These are phyloP conservation scores for Vishniacozyma victoriae DNA, from an alignment of 768 basidiomycete genomes.

Conservation along the genomic window DNA sequence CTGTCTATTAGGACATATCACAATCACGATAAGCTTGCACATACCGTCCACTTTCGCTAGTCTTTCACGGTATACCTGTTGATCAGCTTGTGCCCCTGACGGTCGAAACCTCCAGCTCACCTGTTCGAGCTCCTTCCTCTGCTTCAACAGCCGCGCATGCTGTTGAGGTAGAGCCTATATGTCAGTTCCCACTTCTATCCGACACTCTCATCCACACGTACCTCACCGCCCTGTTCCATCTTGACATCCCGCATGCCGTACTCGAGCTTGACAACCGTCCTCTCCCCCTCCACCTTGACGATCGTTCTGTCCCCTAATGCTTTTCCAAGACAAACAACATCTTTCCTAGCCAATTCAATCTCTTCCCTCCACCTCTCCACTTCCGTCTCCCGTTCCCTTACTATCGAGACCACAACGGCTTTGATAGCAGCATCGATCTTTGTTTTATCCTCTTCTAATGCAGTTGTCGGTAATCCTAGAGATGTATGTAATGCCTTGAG, in stretches of 20 bases:
- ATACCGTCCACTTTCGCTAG: conserved; percentile 30
- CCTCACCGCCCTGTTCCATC: too few relatives aligned
- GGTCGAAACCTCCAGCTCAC: conserved; percentile 8
- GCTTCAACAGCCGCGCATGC: conserved; percentile 61
- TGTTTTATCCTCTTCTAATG: conserved; percentile 73
- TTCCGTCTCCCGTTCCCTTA: conserved; percentile 64
- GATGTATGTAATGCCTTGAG: conserved; percentile 76
- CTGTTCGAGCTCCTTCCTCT: conserved; percentile 59
- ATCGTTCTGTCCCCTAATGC: conserved; percentile 63
- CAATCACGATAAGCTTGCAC: conserved; percentile 4
- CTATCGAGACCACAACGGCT: conserved; percentile 67
- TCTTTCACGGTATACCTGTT: conserved; percentile 28
- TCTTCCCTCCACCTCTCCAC: conserved; percentile 68
- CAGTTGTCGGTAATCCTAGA: conserved; percentile 71
- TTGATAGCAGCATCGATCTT: conserved; percentile 68
- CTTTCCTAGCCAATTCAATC: conserved; percentile 59
- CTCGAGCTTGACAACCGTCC: conserved; percentile 61
- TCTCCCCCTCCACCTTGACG: conserved; percentile 45
- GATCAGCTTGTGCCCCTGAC: conserved; percentile 5
- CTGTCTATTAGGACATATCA: conserved; percentile 63
- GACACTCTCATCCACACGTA: too few relatives aligned
- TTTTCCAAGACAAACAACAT: conserved; percentile 61
- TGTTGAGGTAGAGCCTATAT: conserved; percentile 63
- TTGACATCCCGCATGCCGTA: too few relatives aligned
- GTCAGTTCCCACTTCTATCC: too few relatives aligned